Conservation (phyloP, 148 eudicot species). For the Mesembryanthemum crystallinum region DNA sequence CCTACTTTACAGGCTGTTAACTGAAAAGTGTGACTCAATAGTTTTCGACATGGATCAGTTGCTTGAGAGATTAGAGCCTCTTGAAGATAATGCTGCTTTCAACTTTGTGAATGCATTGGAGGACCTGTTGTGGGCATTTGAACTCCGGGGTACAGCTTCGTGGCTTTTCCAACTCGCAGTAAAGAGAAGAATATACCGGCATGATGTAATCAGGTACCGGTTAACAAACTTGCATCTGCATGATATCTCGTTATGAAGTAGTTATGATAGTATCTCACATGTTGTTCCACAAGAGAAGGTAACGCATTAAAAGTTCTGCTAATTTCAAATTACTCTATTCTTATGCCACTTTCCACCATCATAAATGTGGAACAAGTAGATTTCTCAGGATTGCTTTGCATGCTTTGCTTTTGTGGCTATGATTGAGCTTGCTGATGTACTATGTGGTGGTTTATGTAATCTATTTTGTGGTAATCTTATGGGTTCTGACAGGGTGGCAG, state of each 20-base stretch:
- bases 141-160: constrained; percentile 90
- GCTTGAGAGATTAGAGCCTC: constrained; percentile 61
- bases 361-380: background rate
- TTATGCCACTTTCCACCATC: background rate
- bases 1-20: constrained; percentile 59
- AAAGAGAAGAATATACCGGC: constrained; percentile 67
- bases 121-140: constrained; percentile 94
- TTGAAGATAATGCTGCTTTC: constrained; percentile 83
- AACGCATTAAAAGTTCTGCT: background rate
- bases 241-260: background rate
- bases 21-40: constrained; percentile 57
- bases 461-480: too few relatives aligned
- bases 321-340: background rate
- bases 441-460: background rate
- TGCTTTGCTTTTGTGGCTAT: background rate
- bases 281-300: background rate
- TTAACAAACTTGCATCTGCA: constrained; percentile 1
- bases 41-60: constrained; percentile 52
- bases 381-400: background rate
- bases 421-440: background rate
- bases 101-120: constrained; percentile 95
- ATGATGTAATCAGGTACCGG: constrained; percentile 69
- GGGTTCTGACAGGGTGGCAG: constrained; percentile 73
- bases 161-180: constrained; percentile 91
- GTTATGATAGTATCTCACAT: background rate